Evolutionary conservation across 768 basidiomycete species (phyloP).

Genomic region (Lentinula guzmanii): DNA sequence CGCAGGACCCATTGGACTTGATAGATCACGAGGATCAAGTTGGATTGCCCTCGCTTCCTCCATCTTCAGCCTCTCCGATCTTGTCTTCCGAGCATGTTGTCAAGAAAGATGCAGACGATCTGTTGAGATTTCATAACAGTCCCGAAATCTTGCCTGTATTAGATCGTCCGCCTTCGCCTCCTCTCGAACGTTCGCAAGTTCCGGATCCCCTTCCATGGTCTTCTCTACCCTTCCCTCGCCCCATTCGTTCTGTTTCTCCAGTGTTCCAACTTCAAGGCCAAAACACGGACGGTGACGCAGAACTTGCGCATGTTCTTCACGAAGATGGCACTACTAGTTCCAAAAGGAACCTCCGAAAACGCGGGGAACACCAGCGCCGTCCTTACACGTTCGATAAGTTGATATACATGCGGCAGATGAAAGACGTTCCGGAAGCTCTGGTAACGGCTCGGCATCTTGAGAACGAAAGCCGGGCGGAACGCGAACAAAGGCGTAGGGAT

Average conservation of each 20-base stretch:
- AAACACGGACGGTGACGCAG: neutral
- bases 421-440: slow-evolving; percentile 60
- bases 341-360: slow-evolving; percentile 52
- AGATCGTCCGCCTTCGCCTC: slow-evolving; percentile 7
- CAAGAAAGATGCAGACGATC: neutral
- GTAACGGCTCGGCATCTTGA: slow-evolving; percentile 40
- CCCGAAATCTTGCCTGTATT: neutral
- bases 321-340: neutral
- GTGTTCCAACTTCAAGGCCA: neutral
- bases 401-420: slow-evolving; percentile 46
- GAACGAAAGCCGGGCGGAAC: slow-evolving; percentile 17
- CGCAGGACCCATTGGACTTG: neutral
- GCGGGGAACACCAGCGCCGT: slow-evolving; percentile 49
- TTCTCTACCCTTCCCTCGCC: neutral
- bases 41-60: neutral
- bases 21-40: neutral
- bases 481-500: slow-evolving; percentile 15
- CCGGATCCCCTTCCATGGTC: slow-evolving; percentile 11
- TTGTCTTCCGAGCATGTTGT: neutral
- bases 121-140: neutral
- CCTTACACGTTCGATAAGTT: slow-evolving; percentile 57
- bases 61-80: neutral
- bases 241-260: neutral
- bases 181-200: neutral
- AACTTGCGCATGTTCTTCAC: neutral